Conservation (phyloP, 371 early-diverging fungal genomes). For the Fennellomyces sp. region DNA sequence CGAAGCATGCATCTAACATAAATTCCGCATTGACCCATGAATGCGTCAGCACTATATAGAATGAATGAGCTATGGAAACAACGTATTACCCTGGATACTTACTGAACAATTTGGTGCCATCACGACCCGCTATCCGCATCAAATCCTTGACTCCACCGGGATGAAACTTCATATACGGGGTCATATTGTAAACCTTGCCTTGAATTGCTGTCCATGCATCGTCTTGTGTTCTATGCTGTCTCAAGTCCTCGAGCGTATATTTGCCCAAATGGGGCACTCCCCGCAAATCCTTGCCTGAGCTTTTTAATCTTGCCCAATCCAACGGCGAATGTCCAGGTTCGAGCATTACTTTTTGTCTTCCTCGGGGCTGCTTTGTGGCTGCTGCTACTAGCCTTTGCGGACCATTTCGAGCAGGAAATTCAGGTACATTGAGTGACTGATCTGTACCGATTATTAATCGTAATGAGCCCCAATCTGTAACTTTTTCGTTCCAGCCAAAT, state of each 20-base stretch:
- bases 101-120: slow-evolving; percentile 92
- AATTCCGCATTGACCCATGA: slow-evolving; percentile 93
- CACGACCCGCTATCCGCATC: slow-evolving; percentile 94
- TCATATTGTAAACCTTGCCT: slow-evolving; percentile 95
- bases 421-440: slow-evolving; percentile 38
- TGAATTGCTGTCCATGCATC: slow-evolving; percentile 95
- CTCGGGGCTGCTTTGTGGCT: slow-evolving; percentile 50
- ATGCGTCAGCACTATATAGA: slow-evolving; percentile 74
- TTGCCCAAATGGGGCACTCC: slow-evolving; percentile 60
- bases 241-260: slow-evolving; percentile 80
- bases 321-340: slow-evolving; percentile 90
- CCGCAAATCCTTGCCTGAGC: slow-evolving; percentile 77
- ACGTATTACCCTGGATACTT: too few species aligned
- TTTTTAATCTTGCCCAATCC: slow-evolving; percentile 90
- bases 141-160: slow-evolving; percentile 91
- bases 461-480: too few species aligned
- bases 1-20: slow-evolving; percentile 81
- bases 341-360: slow-evolving; percentile 79
- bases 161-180: slow-evolving; percentile 93
- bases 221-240: slow-evolving; percentile 72
- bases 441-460: too few species aligned
- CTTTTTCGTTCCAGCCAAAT: background rate
- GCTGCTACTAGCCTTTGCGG: slow-evolving; percentile 55
- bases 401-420: slow-evolving; percentile 51
- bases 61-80: too few species aligned